Evolutionary conservation across 768 basidiomycete species (phyloP).

Genomic region (Rhizopogon roseolus): DNA sequence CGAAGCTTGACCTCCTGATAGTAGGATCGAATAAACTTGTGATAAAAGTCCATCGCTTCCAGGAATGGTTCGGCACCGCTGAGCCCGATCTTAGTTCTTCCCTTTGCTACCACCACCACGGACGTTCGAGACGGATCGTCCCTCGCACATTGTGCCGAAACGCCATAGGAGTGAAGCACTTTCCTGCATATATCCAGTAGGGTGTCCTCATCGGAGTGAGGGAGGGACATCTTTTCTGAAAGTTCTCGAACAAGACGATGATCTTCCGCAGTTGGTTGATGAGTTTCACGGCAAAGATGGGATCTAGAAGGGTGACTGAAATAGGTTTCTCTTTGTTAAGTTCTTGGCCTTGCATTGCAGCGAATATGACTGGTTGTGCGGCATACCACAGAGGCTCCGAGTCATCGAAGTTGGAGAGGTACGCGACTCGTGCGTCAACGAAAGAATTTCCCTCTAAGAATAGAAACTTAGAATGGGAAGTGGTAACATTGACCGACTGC

Average conservation of each 20-base stretch:
- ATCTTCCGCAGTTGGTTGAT: background rate
- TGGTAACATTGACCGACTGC: too few species aligned
- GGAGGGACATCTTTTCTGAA: constrained; percentile 13
- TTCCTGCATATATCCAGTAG: background rate
- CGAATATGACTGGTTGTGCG: background rate
- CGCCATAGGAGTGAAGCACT: constrained; percentile 8
- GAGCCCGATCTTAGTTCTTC: background rate
- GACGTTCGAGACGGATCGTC: constrained; percentile 10
- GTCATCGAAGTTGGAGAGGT: too few species aligned
- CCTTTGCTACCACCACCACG: constrained; percentile 12
- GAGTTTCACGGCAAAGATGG: constrained; percentile 3
- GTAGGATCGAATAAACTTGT: constrained; percentile 1
- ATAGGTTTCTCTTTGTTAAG: background rate
- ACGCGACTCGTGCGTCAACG: too few species aligned
- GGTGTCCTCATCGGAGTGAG: constrained; percentile 9
- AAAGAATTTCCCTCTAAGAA: too few species aligned
- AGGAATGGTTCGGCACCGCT: too few species aligned
- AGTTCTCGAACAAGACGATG: constrained; percentile 11
- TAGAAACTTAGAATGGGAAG: too few species aligned
- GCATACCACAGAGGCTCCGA: background rate
- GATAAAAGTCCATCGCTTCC: constrained; percentile 19
- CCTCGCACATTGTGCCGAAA: constrained; percentile 8
- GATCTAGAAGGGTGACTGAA: constrained; percentile 1
- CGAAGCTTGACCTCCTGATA: too few species aligned
- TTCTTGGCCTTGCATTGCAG: background rate